Evolutionary conservation across 129 eudicot genomes (phyloP), one percentile per base, ranked within the genome.

Genomic region (Sambucus nigra): DNA sequence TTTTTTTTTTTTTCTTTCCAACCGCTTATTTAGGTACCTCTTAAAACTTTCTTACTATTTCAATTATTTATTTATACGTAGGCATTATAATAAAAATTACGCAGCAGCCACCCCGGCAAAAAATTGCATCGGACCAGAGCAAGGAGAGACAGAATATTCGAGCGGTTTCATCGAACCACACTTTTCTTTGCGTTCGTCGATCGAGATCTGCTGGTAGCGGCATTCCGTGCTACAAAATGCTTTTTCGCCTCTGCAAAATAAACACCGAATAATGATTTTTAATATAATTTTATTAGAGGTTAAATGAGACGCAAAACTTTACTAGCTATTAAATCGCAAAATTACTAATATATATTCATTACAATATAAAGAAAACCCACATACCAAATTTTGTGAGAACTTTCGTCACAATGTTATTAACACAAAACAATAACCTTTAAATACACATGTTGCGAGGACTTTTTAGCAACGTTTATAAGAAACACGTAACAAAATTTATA

Each of bases 171-270:
- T 35, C 0, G 82, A 71, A 27, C 72, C 69, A 25, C 72, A 17
- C 66, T 73, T 84, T 16, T 84, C 94, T 65, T 73, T 76, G 68
- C 23, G 74, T 63, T 84, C 89, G 52, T 80, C 86, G 13, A 60
- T n/a, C 16, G 61, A 58, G 11, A 84, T 84, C 39, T 80, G 89
- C 57, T 69, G 71, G 86, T 25, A 56, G 50, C 89, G 86, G 49
- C 94, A 84, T 53, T 84, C 83, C 51, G 72, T 82, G n/a, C 94
- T 80, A 66, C 94, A 84, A 66, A 84, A 84, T 8, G 86, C 94
- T 59, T 77, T 80, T 63, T 84, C 94, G 24, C 94, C 94, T 38
- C 94, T 80, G 80, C 55, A 68, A 41, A 13, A 32, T 7, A 39
- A 51, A 28, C 25, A 50, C 6, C n/a, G n/a, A n/a, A n/a, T n/a